Percentiles rank a stretch among this genome's conserved stretches.
phyloP scores from a whole-genome alignment of 257 asterid genomes.

The Jacaranda copaia region DNA sequence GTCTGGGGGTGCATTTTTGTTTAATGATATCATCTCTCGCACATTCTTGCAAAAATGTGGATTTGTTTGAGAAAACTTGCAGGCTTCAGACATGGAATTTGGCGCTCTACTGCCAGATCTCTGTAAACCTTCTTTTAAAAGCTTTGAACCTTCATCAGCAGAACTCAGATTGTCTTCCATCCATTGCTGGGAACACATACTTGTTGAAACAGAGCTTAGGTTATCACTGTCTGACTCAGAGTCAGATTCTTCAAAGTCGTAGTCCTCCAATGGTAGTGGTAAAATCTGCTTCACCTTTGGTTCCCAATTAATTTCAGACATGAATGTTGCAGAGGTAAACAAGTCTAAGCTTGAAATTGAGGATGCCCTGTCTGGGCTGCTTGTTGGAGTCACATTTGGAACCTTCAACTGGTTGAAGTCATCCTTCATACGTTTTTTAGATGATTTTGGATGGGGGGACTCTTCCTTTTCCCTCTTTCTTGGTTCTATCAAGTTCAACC shows the following conservation, averaged over 20 bases:
- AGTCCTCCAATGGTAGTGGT: constrained; percentile 30
- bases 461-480: constrained; percentile 39
- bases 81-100: constrained; percentile 40
- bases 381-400: constrained; percentile 84
- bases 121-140: constrained; percentile 41
- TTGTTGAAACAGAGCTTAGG: constrained; percentile 58
- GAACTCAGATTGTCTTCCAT: constrained; percentile 59
- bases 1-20: constrained; percentile 53
- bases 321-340: constrained; percentile 51
- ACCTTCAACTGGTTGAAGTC: constrained; percentile 51
- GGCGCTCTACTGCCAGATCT: constrained; percentile 40
- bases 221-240: constrained; percentile 68
- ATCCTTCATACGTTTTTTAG: constrained; percentile 24
- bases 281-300: constrained; percentile 49
- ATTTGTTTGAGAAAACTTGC: constrained; percentile 30
- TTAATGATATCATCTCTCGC: constrained; percentile 61
- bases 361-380: constrained; percentile 80
- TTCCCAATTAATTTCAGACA: constrained; percentile 59
- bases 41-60: constrained; percentile 48
- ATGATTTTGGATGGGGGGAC: constrained; percentile 40
- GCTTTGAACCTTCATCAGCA: constrained; percentile 53
- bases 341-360: constrained; percentile 63
- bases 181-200: constrained; percentile 62
- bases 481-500: constrained; percentile 67
- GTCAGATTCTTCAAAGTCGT: constrained; percentile 50